Percentiles rank a stretch among this genome's conserved stretches.
Conservation (phyloP, 2,329 filamentous ascomycete genomes). For the Colletotrichum sansevieriae region DNA sequence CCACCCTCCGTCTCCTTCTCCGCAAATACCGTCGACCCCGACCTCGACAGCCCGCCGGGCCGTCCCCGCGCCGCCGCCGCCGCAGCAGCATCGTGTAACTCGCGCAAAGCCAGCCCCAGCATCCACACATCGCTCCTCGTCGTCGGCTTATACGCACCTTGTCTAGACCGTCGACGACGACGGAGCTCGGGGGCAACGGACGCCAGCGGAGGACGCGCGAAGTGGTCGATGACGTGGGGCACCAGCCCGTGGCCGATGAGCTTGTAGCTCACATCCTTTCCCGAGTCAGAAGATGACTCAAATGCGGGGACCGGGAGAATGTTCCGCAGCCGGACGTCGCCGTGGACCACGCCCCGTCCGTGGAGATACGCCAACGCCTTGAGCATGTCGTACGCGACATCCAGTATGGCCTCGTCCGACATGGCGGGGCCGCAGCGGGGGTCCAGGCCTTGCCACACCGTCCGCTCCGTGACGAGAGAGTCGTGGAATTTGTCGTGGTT, state of each 20-base stretch:
- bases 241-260: constrained; percentile 36
- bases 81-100: constrained; percentile 7
- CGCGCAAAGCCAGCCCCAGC: constrained; percentile 21
- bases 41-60: neutral
- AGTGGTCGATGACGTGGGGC: constrained; percentile 1
- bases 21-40: neutral
- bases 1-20: too few relatives aligned
- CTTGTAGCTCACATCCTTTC: neutral
- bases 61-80: neutral
- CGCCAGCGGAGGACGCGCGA: neutral
- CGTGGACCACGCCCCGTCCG: constrained; percentile 23
- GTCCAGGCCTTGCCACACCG: neutral
- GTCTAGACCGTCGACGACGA: too few relatives aligned
- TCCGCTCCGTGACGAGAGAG: constrained; percentile 12
- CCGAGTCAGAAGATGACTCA: too few relatives aligned
- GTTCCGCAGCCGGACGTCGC: constrained; percentile 8
- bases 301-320: neutral
- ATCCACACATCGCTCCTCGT: constrained; percentile 27
- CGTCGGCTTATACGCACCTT: neutral
- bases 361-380: constrained; percentile 27
- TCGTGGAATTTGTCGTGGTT: neutral
- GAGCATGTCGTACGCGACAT: constrained; percentile 26
- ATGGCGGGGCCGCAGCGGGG: neutral
- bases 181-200: constrained; percentile 28
- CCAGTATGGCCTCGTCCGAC: constrained; percentile 7